These are phyloP conservation scores for Erysimum cheiri DNA, from an alignment of 441 rosid genomes.

Conservation along the genomic window DNA sequence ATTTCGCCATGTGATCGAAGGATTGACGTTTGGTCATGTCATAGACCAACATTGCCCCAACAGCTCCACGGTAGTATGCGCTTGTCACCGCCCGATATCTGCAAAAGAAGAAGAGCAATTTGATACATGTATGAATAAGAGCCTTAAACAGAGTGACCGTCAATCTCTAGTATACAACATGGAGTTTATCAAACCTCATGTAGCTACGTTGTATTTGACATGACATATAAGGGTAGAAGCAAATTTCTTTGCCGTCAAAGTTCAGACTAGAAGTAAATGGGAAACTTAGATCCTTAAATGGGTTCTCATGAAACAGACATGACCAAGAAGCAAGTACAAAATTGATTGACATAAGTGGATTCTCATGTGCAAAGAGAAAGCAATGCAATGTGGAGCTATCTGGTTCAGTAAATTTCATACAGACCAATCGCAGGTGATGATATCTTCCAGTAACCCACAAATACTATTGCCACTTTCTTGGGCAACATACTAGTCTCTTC, in stretches of 20 bases:
- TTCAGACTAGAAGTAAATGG: neutral
- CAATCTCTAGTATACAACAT: neutral
- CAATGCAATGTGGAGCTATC: neutral
- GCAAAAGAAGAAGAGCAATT: neutral
- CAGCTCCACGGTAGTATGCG: conserved; percentile 65
- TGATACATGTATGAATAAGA: neutral
- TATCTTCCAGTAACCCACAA: neutral
- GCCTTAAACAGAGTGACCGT: neutral
- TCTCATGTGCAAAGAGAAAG: neutral
- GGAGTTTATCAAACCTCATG: neutral
- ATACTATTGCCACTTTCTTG: too few relatives aligned
- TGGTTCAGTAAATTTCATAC: neutral
- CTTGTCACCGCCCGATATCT: conserved; percentile 75
- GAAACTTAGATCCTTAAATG: neutral
- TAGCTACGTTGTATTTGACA: too few relatives aligned
- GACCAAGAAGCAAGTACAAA: neutral
- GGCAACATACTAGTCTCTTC: neutral
- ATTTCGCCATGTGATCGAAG: conserved; percentile 63
- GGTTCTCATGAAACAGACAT: neutral
- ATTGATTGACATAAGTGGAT: neutral
- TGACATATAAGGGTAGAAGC: too few relatives aligned
- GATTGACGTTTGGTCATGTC: conserved; percentile 76
- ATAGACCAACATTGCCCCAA: conserved; percentile 66
- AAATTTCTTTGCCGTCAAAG: neutral
- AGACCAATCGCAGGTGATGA: neutral